Evolutionary conservation across 2,329 filamentous ascomycete species (phyloP).

Genomic region (Hirsutella thompsonii): DNA sequence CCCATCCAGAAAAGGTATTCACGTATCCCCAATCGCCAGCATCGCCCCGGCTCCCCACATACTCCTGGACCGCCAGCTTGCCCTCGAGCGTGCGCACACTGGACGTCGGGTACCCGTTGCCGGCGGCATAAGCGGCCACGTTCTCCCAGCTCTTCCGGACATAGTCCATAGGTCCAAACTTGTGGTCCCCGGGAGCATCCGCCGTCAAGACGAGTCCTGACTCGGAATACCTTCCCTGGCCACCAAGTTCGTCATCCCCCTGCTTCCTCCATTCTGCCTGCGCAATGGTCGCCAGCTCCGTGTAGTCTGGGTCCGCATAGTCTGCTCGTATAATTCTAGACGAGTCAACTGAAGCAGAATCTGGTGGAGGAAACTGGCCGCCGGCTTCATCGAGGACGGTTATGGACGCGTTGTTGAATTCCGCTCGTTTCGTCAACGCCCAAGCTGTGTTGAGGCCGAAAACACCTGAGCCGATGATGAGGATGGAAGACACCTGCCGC

Average conservation of each 20-base stretch:
- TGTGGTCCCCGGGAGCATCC: slow-evolving; percentile 23
- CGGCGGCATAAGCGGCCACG: slow-evolving; percentile 33
- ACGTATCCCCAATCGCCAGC: slow-evolving; percentile 58
- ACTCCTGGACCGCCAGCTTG: slow-evolving; percentile 27
- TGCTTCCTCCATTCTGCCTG: slow-evolving; percentile 55
- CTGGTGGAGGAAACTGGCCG: slow-evolving; percentile 44
- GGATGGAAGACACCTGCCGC: slow-evolving; percentile 33
- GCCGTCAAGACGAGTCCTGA: slow-evolving; percentile 54
- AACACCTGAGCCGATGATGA: slow-evolving; percentile 58
- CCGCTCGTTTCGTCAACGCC: slow-evolving; percentile 50
- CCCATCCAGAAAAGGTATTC: slow-evolving; percentile 68
- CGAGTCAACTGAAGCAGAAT: slow-evolving; percentile 48
- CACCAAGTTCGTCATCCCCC: slow-evolving; percentile 42
- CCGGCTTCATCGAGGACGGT: slow-evolving; percentile 45
- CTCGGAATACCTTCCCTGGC: slow-evolving; percentile 56
- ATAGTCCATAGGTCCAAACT: slow-evolving; percentile 38
- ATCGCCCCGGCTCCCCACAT: slow-evolving; percentile 33
- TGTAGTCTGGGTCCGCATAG: slow-evolving; percentile 71
- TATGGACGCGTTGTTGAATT: slow-evolving; percentile 39
- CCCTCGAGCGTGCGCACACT: slow-evolving; percentile 32
- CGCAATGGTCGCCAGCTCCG: slow-evolving; percentile 57
- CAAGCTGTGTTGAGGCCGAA: slow-evolving; percentile 52
- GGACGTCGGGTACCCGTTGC: slow-evolving; percentile 22
- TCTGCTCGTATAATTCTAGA: slow-evolving; percentile 58
- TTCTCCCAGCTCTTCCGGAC: slow-evolving; percentile 48